Conservation (phyloP, 2,329 filamentous ascomycete species). For the Colletotrichum phormii region DNA sequence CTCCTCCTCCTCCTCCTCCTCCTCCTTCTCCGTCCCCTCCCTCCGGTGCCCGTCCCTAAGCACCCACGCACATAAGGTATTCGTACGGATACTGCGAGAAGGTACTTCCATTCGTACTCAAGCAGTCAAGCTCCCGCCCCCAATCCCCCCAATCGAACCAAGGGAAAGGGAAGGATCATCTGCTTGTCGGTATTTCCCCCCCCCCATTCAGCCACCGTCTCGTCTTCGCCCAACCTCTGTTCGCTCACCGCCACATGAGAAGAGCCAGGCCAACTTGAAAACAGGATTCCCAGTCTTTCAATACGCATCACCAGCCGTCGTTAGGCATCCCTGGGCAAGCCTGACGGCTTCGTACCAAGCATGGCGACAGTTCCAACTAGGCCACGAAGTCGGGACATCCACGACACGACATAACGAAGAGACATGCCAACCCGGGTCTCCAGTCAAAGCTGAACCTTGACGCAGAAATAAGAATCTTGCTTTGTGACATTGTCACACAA, state of each 20-base stretch:
- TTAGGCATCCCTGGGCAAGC: background rate
- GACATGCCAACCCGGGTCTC: slow-evolving; percentile 8
- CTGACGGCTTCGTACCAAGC: background rate
- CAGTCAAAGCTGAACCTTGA: slow-evolving; percentile 2
- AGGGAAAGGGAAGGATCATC: slow-evolving; percentile 6
- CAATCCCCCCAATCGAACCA: background rate
- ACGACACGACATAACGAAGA: slow-evolving; percentile 5
- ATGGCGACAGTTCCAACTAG: background rate
- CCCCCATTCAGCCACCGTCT: background rate
- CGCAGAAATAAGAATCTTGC: slow-evolving; percentile 25
- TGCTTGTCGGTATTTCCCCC: slow-evolving; percentile 4
- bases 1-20: too few species aligned
- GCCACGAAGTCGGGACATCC: slow-evolving; percentile 2
- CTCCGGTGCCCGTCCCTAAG: background rate
- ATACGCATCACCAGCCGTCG: background rate
- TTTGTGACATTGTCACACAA: slow-evolving; percentile 26
- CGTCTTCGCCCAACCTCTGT: slow-evolving; percentile 16
- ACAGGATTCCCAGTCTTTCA: background rate
- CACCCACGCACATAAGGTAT: too few species aligned
- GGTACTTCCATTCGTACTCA: background rate
- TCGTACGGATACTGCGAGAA: too few species aligned
- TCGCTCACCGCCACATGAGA: slow-evolving; percentile 28
- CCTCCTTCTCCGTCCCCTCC: background rate
- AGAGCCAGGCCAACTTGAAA: background rate
- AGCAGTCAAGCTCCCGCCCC: background rate